Conservation (phyloP, 306 rosid species). For the Glycine latifolia region DNA sequence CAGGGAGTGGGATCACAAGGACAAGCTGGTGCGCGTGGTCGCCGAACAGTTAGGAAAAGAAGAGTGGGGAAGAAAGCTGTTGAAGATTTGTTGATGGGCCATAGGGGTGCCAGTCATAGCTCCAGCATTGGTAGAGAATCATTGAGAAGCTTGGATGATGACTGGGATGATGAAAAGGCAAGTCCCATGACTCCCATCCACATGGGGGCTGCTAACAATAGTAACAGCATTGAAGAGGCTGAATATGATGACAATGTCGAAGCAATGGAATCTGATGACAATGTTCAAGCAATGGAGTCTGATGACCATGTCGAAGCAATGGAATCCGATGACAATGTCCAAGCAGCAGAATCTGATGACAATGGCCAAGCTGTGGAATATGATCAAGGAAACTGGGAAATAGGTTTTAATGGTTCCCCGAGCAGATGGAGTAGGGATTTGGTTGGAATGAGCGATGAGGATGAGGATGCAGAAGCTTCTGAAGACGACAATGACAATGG, state of each 20-base stretch:
- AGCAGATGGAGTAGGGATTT: slow-evolving; percentile 70
- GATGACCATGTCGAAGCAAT: slow-evolving; percentile 59
- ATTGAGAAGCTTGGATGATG: slow-evolving; percentile 68
- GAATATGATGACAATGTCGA: slow-evolving; percentile 60
- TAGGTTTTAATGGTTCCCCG: slow-evolving; percentile 67
- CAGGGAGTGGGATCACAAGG: slow-evolving; percentile 63
- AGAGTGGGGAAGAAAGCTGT: slow-evolving; percentile 68
- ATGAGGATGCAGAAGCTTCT: slow-evolving; percentile 62
- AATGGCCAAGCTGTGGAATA: slow-evolving; percentile 77
- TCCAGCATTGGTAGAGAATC: slow-evolving; percentile 65
- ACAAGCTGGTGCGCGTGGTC: slow-evolving; percentile 81
- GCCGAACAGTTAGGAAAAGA: slow-evolving; percentile 84
- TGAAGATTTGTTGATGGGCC: slow-evolving; percentile 59
- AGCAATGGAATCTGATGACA: no score
- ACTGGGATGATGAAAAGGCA: slow-evolving; percentile 72
- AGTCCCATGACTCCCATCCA: slow-evolving; percentile 48
- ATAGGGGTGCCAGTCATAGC: slow-evolving; percentile 49
- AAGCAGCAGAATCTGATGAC: slow-evolving; percentile 68
- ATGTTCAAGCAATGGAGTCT: no score
- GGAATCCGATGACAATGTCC: slow-evolving; percentile 73
- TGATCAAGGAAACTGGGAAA: slow-evolving; percentile 86
- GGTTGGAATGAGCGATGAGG: slow-evolving; percentile 72
- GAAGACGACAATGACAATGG: slow-evolving; percentile 58
- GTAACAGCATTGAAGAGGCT: slow-evolving; percentile 62
- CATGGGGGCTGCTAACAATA: slow-evolving; percentile 59